Evolutionary conservation across 257 asterid species (phyloP).

Genomic region (Rauvolfia tetraphylla): DNA sequence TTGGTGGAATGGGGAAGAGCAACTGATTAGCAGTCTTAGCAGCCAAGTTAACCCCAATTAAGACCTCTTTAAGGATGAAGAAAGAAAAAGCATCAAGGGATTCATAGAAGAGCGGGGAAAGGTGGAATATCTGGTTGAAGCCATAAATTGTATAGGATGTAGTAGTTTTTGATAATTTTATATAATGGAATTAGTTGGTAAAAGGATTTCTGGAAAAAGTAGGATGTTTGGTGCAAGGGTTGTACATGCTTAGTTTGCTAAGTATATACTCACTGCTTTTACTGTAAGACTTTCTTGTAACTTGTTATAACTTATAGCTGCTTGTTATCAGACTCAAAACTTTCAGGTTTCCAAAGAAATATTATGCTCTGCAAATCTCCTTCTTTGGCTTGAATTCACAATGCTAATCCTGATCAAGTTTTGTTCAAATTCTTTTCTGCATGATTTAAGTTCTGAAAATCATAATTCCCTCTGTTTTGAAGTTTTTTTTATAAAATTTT

Average conservation of each 20-base stretch:
- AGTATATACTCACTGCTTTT: neutral
- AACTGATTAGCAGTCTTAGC: neutral
- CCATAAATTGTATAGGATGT: neutral
- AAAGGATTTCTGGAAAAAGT: neutral
- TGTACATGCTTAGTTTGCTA: neutral
- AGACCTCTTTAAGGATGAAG: neutral
- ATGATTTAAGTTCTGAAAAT: neutral
- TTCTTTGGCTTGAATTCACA: neutral
- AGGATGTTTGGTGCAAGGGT: neutral
- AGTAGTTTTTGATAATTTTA: neutral
- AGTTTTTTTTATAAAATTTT: neutral
- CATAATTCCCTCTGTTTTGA: neutral
- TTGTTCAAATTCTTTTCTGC: neutral
- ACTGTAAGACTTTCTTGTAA: neutral
- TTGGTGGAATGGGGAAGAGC: neutral
- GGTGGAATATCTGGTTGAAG: neutral
- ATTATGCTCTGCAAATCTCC: neutral
- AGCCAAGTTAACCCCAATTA: neutral
- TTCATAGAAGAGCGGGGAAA: neutral
- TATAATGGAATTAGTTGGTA: neutral
- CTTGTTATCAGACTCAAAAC: neutral
- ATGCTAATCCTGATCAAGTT: neutral
- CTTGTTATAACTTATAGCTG: neutral
- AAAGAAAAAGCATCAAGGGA: neutral
- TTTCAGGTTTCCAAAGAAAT: neutral